Conservation (phyloP, 306 rosid genomes). For the Prunus campanulata region DNA sequence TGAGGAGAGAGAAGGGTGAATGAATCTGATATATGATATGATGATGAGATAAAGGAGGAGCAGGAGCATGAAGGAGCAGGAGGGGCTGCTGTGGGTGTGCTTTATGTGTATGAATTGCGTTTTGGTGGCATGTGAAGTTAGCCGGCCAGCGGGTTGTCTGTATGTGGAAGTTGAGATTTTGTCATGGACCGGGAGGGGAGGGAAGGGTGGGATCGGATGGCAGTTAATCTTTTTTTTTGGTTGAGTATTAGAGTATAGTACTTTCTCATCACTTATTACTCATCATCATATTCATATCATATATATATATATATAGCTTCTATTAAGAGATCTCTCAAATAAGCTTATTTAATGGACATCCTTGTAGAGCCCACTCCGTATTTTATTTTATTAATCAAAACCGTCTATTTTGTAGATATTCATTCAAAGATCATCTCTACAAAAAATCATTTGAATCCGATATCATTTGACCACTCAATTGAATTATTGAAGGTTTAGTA, state of each 20-base stretch:
- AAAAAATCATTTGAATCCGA: no score
- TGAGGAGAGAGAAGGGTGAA: conserved; percentile 10
- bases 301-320: no score
- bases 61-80: neutral
- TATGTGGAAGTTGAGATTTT: conserved; percentile 42
- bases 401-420: no score
- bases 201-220: conserved; percentile 20
- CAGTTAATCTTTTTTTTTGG: neutral
- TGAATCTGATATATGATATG: neutral
- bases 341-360: no score
- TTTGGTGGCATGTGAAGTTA: conserved; percentile 50
- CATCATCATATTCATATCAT: conserved; percentile 7
- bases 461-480: no score
- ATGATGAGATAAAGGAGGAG: neutral
- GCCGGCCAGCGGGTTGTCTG: conserved; percentile 55
- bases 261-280: neutral
- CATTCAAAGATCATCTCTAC: fast-evolving
- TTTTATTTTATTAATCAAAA: no score
- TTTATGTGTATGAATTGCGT: neutral
- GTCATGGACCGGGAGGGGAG: conserved; percentile 31
- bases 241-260: no score
- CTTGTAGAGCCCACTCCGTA: no score
- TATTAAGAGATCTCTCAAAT: no score
- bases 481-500: no score
- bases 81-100: neutral